Evolutionary conservation across 495 filamentous ascomycete genomes (phyloP).

Genomic region (Aspergillus coremiiformis): DNA sequence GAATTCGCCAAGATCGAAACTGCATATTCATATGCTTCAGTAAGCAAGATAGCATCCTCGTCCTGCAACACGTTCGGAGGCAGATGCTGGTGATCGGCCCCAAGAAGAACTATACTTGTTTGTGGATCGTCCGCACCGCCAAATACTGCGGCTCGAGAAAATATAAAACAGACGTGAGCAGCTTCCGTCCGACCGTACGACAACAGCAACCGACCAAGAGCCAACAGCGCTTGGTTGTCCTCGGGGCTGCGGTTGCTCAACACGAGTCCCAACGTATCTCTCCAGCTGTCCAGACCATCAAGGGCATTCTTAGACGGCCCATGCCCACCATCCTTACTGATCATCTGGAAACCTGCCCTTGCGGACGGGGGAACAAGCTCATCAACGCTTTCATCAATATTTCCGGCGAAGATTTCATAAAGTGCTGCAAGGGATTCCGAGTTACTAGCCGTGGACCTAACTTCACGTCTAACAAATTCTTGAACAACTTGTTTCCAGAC

Average conservation of each 20-base stretch:
- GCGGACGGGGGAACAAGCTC: constrained; percentile 94
- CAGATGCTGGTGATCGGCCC: constrained; percentile 65
- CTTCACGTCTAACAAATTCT: constrained; percentile 88
- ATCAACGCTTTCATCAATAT: constrained; percentile 89
- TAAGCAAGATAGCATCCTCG: constrained; percentile 76
- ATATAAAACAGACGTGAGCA: constrained; percentile 81
- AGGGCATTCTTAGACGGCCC: constrained; percentile 63
- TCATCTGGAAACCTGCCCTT: constrained; percentile 82
- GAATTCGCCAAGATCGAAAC: constrained; percentile 55
- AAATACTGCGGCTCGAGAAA: constrained; percentile 54
- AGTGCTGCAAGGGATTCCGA: constrained; percentile 81
- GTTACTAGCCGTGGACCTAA: constrained; percentile 67
- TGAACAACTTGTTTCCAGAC: constrained; percentile 90
- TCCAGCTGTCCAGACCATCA: constrained; percentile 87
- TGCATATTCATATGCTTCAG: constrained; percentile 88
- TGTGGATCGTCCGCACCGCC: constrained; percentile 79
- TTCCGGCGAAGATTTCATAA: constrained; percentile 89
- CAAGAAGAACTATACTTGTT: constrained; percentile 72
- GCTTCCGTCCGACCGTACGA: constrained; percentile 85
- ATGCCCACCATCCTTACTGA: constrained; percentile 57
- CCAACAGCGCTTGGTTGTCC: constrained; percentile 66
- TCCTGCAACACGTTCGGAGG: constrained; percentile 63
- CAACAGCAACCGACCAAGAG: constrained; percentile 76
- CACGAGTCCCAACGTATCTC: constrained; percentile 78
- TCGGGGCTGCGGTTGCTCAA: constrained; percentile 78